A percentile compares a stretch with the other conserved stretches of the same genome.
phyloP scores from a whole-genome alignment of 768 basidiomycete species.

The Kondoa subrosea region DNA sequence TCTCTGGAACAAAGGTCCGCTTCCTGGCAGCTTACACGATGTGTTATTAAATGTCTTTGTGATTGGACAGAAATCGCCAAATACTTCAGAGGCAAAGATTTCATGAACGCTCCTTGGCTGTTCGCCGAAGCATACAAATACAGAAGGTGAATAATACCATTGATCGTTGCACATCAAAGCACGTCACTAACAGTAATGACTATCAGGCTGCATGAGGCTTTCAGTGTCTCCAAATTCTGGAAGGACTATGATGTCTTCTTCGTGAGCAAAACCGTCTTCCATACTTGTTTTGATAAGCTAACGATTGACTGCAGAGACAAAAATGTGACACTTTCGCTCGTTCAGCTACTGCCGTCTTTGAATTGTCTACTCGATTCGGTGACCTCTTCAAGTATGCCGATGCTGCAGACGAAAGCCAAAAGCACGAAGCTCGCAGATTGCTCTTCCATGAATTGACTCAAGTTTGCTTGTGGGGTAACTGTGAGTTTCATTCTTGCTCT shows the following conservation, averaged over 20 bases:
- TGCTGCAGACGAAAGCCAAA: slow-evolving; percentile 35
- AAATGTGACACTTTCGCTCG: slow-evolving; percentile 85
- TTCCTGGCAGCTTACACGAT: background rate
- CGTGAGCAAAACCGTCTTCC: slow-evolving; percentile 48
- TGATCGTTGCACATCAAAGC: background rate
- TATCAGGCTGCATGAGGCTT: slow-evolving; percentile 67
- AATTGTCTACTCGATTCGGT: slow-evolving; percentile 77
- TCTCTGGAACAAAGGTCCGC: slow-evolving; percentile 65
- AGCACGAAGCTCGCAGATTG: slow-evolving; percentile 42
- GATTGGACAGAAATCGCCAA: slow-evolving; percentile 54
- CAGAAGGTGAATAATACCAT: slow-evolving; percentile 23
- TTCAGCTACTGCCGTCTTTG: slow-evolving; percentile 79
- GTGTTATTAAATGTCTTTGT: no score
- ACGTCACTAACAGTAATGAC: background rate
- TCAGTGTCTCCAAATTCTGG: slow-evolving; percentile 81
- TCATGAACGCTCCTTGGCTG: slow-evolving; percentile 65
- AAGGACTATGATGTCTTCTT: slow-evolving; percentile 85
- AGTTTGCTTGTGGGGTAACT: slow-evolving; percentile 94
- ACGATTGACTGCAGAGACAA: slow-evolving; percentile 31
- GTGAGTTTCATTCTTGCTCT: background rate
- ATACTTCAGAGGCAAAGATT: slow-evolving; percentile 82
- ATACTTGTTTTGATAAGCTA: slow-evolving; percentile 15
- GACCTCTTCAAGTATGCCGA: slow-evolving; percentile 56
- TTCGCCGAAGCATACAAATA: slow-evolving; percentile 65
- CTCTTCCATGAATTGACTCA: slow-evolving; percentile 90